Base-by-base conservation (phyloP, 257 asterid genomes). In the Echium plantagineum region DNA sequence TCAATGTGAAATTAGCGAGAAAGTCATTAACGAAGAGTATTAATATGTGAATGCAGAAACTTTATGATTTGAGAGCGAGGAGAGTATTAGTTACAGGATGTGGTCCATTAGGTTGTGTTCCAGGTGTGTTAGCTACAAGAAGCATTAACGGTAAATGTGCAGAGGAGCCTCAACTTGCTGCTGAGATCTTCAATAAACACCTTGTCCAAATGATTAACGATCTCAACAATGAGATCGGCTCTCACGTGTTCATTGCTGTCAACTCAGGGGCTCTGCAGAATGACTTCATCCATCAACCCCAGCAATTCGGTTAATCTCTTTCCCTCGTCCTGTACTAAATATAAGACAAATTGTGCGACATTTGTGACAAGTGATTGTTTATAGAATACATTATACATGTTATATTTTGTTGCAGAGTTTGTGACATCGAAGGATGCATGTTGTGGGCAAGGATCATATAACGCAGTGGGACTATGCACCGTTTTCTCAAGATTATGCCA, bases 21-120 rank as follows among this genome's bases (percentile, higher is more conserved):
- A 26, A 26, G 30, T 26, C 2, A 26, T 5, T 28, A 28, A 28
- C 32, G 5, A 28, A 28, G 5, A 28, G 0, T 28, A 28, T 35
- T 35, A 35, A 7, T 35, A 8, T 35, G 12, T 35, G 10, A 35
- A 35, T 35, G 67, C 85, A 91, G 98, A 80, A 82, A 15, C 64
- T 88, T 0, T 72, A 85, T n/a, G 81, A 75, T 0, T 35, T 81
- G 55, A 94, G 94, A 51, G 94, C 91, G 2, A 68, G 94, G 15
- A 75, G 90, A 65, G 89, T 91, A 5, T 56, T 91, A 26, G 97
- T 91, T 60, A 91, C 95, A 0, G 96, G 96, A 26, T 82, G 89
- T 0, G 98, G 98, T 0, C 97, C 98, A 4, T 57, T 91, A 51
- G 98, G 98, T 1, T 93, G 98, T 57, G 95, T 83, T 3, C 98